Evolutionary conservation across 1,139 yeast genomes (phyloP), one percentile per base, ranked within the genome.

Genomic region (Debaryomyces psychrophilus): DNA sequence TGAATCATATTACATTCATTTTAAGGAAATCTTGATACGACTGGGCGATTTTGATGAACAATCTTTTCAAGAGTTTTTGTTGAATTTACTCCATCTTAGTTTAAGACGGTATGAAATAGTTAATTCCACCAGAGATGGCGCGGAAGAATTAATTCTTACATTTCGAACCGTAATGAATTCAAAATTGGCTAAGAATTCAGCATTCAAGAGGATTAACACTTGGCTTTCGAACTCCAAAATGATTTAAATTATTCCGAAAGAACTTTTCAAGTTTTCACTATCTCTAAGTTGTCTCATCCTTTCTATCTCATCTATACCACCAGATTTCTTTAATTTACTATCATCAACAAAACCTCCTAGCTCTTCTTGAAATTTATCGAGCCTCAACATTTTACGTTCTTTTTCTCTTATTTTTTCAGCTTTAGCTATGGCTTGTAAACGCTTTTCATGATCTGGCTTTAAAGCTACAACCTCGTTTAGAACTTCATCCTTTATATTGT

Each of bases 271-370:
- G 57, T 85, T 85, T 53, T 83, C 85, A 44, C 73, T 79, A 64
- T 92, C 96, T 50, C 86, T 85, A 50, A 77, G 68, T 57, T 73
- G 76, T 52, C 97, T 74, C 44, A 76, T 59, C 47, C 90, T 75
- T 57, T 92, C 98, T 15, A 89, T 71, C 56, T 90, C 97, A 50
- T 86, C 95, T 33, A 90, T 78, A 2, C 98, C 97, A 2, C 97
- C 98, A 26, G 90, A 82, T 53, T 82, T 85, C 59, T 87, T 89
- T 48, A 90, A 73, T 58, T 79, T 86, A 31, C 80, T 77, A 44
- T 85, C 93, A 8, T 76, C 90, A 4, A 92, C 96, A 71, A 90
- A 92, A 33, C 81, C 87, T 1, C 85, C 95, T n/a, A 92, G 70
- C 59, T 92, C 98, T 54, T 87, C 90, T 61, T 87, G 90, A 58